Base-by-base conservation (phyloP, 1,284 basidiomycete species). In the Tranzscheliella williamsii region DNA sequence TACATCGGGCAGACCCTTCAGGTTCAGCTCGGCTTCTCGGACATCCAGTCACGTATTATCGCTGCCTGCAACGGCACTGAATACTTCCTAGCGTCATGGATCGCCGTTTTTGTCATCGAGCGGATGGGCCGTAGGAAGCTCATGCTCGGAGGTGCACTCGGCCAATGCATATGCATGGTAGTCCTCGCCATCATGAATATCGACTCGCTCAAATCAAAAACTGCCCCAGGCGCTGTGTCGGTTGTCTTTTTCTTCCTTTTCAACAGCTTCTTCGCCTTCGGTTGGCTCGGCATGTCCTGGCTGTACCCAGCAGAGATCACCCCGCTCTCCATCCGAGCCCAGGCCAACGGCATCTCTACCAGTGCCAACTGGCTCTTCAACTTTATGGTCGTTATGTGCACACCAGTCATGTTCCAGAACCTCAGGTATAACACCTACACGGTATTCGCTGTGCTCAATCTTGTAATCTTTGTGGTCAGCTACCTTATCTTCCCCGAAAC, bases 231-330 rank as follows among this genome's bases (percentile, higher is more conserved):
- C 35, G 35, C 68, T 38, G 60, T 63, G 23, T 70, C 70, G 31
- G 63, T 66, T 37, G 67, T 73, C 21, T 71, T 71, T 33, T 67
- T 64, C 42, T 71, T 73, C 62, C 50, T 74, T 26, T 76, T 73
- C 57, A 76, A 76, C 55, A 67, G 66, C n/a, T 67, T 65, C 36
- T 76, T 76, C 38, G 73, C 64, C 17, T 60, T 74, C 47, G 73
- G 73, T 9, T 76, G 73, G 73, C 68, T 76, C 24, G 73, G 73
- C 15, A 72, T 76, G 72, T 69, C 73, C 7, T 76, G 73, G 73
- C 54, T 76, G n/a, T 75, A 74, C 53, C 73, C 73, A 12, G 73
- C 73, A 27, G 73, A 76, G 48, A 72, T 75, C 46, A 75, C 73
- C 1, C 72, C 72, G 0, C 58, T 76, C 12, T 43, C 60, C 12